Conservation (phyloP, 495 filamentous ascomycete species). For the Penicillium paradoxum region DNA sequence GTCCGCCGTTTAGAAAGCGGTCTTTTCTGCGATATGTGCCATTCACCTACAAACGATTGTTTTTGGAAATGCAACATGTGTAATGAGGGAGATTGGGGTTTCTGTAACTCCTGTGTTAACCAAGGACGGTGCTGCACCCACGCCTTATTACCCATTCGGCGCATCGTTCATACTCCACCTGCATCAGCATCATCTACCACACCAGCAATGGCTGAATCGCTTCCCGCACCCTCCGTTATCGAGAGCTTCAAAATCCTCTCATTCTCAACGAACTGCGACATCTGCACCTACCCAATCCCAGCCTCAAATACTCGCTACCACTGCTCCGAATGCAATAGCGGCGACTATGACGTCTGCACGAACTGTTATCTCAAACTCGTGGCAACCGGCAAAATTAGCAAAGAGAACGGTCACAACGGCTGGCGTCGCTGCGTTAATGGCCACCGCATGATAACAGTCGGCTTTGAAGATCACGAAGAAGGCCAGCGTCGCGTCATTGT, state of each 20-base stretch:
- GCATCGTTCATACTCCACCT: conserved; percentile 25
- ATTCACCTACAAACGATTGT: conserved; percentile 65
- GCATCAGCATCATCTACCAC: conserved; percentile 20
- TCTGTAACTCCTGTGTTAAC: conserved; percentile 77
- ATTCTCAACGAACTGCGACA: conserved; percentile 66
- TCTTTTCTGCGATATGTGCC: conserved; percentile 75
- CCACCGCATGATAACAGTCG: conserved; percentile 82
- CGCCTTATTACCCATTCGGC: conserved; percentile 61
- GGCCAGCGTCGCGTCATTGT: conserved; percentile 55
- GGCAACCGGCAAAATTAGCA: conserved; percentile 53
- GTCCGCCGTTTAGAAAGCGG: conserved; percentile 64
- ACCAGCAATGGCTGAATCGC: conserved; percentile 20
- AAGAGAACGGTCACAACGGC: conserved; percentile 68
- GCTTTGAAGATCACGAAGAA: conserved; percentile 57
- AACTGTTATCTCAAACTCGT: conserved; percentile 68
- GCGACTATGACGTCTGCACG: conserved; percentile 80
- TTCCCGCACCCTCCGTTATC: conserved; percentile 29
- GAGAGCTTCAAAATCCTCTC: conserved; percentile 53
- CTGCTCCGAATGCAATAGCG: conserved; percentile 62
- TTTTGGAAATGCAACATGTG: conserved; percentile 81
- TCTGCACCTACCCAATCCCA: conserved; percentile 67
- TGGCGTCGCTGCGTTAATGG: conserved; percentile 75
- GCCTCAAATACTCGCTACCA: conserved; percentile 66
- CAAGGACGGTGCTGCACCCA: conserved; percentile 73
- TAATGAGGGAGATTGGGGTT: conserved; percentile 90